Base-by-base conservation (phyloP, 495 filamentous ascomycete species). In the Hypoxylon rickii region DNA sequence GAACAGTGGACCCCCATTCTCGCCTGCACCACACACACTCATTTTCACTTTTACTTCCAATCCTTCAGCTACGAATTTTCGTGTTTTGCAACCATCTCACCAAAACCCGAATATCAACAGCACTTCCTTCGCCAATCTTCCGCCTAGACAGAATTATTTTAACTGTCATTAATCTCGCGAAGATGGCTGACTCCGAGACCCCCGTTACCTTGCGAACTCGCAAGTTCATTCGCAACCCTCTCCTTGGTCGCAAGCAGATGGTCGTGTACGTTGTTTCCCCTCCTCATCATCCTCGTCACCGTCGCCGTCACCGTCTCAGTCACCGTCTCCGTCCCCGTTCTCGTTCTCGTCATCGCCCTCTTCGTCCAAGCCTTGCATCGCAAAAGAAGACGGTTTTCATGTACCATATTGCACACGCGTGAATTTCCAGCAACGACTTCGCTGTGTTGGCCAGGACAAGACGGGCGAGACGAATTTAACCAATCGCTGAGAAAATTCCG, bases 201-300 rank as follows among this genome's bases (percentile, higher is more conserved):
- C 84, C 87, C 65, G 89, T 99, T 72, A 98, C 94, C 67, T 80
- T 99, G 83, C 89, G 95, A 79, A 99, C 95, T 76, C 93, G 95
- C 88, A 99, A 99, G 84, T 99, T 99, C 90, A 95, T 97, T 77
- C 88, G 91, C 79, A 99, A 99, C 83, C 89, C 95, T 73, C 90
- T 99, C 73, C 89, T 99, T 64, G 92, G 86, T 71, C 88, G 93
- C 72, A 96, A 94, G 84, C 95, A 99, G 86, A 97, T 99, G 94
- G 95, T 99, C 79, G 90, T 97, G 94, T 99, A 93, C 85, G 95
- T 89, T 70, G 46, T 41, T 55, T 44, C 26, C 11, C 66, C 63
- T 65, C 24, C 22, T 63, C n/a, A n/a, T n/a, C n/a, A n/a, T 40
- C 55, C 38, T 61, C 62, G 43, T 53, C 47, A 11, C 19, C 20